phyloP scores from a whole-genome alignment of 192 early-diverging fungal species.

The Dimargaris cristalligena region DNA sequence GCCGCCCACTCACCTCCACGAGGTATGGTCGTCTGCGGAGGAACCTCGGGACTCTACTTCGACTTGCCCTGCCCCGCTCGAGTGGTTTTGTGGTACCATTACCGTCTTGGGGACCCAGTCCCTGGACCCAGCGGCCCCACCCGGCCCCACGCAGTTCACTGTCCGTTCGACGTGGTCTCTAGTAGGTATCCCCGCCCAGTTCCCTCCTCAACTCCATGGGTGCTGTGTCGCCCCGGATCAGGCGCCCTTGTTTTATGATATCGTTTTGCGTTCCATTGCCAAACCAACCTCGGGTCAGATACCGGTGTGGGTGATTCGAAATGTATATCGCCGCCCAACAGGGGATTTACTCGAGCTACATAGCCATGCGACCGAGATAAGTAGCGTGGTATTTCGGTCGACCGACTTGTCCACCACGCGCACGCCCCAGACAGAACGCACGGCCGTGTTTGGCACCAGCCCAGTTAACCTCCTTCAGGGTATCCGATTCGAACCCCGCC shows the following conservation, averaged over 20 bases:
- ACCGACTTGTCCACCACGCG: too few relatives aligned
- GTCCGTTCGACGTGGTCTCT: background rate
- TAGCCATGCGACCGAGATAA: background rate
- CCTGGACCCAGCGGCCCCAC: background rate
- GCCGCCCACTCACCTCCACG: too few relatives aligned
- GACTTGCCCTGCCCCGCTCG: background rate
- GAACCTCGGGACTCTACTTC: too few relatives aligned
- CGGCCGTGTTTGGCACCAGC: too few relatives aligned
- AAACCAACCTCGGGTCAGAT: too few relatives aligned
- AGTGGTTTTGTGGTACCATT: slow-evolving; percentile 7
- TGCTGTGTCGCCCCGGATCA: background rate
- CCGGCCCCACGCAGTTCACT: background rate
- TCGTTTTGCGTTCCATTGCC: background rate
- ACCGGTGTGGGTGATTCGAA: background rate
- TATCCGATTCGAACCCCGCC: too few relatives aligned
- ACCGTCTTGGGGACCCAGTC: background rate
- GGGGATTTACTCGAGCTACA: background rate
- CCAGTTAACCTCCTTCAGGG: too few relatives aligned
- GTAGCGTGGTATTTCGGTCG: background rate
- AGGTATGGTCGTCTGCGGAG: too few relatives aligned
- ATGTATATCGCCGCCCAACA: background rate
- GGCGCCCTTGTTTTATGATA: background rate
- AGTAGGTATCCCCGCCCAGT: background rate
- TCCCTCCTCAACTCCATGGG: background rate
- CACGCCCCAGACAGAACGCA: too few relatives aligned